These are phyloP conservation scores for Phycomyces blakesleeanus DNA, from an alignment of 192 early-diverging fungal species.

Conservation along the genomic window DNA sequence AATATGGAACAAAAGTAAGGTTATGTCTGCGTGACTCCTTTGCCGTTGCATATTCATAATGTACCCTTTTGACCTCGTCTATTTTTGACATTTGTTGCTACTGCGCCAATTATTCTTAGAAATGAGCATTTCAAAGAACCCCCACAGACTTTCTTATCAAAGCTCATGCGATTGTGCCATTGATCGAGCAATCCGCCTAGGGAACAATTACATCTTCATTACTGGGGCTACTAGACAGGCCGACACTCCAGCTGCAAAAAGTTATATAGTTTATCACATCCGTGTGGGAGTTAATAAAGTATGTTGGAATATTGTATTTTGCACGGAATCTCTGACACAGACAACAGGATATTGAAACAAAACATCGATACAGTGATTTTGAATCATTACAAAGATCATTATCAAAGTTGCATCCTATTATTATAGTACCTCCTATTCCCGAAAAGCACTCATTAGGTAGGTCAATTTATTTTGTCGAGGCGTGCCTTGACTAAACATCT, in stretches of 20 bases:
- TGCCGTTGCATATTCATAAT: not conserved
- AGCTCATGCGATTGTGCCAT: conserved; percentile 28
- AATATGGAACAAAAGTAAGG: too few relatives aligned
- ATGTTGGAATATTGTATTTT: not conserved
- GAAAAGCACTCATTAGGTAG: conserved; percentile 88
- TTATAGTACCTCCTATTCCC: conserved; percentile 90
- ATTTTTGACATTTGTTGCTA: not conserved
- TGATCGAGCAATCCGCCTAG: conserved; percentile 32
- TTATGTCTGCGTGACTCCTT: not conserved
- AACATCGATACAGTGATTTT: conserved; percentile 88
- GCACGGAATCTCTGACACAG: not conserved
- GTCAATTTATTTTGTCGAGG: too few relatives aligned
- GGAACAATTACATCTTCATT: conserved; percentile 36
- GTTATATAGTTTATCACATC: conserved; percentile 47
- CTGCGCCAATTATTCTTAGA: not conserved
- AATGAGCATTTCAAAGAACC: not conserved
- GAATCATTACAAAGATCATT: conserved; percentile 79
- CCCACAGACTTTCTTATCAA: not conserved
- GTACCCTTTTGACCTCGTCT: not conserved
- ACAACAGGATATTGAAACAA: not conserved
- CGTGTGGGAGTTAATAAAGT: conserved; percentile 26
- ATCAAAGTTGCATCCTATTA: conserved; percentile 70
- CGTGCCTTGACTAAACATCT: too few relatives aligned
- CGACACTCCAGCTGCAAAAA: conserved; percentile 32
- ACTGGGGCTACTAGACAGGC: conserved; percentile 38